A percentile compares a stretch with the other conserved stretches of the same genome.
These are phyloP conservation scores for Cyclotella choctawhatcheeana DNA, from an alignment of 108 stramenopile genomes.

Conservation along the genomic window DNA sequence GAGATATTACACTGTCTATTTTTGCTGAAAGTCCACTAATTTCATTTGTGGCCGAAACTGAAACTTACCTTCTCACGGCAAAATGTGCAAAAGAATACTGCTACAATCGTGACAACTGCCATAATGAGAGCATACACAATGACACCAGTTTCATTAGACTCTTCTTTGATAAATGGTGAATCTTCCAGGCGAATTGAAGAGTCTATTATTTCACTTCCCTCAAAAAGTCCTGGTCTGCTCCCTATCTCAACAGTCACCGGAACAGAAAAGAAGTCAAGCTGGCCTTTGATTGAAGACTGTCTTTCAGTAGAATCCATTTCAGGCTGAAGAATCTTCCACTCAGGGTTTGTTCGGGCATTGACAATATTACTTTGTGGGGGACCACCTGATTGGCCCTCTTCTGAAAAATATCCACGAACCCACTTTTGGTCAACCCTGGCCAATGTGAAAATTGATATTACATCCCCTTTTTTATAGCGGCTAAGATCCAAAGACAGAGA, in stretches of 20 bases:
- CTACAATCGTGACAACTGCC: constrained; percentile 22
- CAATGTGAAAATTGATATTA: constrained; percentile 61
- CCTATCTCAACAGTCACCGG: constrained; percentile 69
- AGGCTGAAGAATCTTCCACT: constrained; percentile 68
- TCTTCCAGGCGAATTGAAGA: constrained; percentile 34
- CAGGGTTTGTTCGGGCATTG: constrained; percentile 88
- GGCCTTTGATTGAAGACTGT: constrained; percentile 77
- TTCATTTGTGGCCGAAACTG: no score
- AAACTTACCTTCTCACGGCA: constrained; percentile 34
- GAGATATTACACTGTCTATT: no score
- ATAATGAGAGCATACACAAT: constrained; percentile 25
- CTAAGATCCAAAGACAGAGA: constrained; percentile 56
- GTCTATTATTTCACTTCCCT: constrained; percentile 23
- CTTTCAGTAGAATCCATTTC: constrained; percentile 12
- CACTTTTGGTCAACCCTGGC: constrained; percentile 78
- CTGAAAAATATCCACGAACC: constrained; percentile 51
- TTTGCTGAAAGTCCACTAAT: no score
- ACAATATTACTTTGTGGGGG: constrained; percentile 87
- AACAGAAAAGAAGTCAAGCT: constrained; percentile 82
- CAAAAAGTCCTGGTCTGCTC: constrained; percentile 31
- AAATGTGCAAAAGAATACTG: constrained; percentile 32
- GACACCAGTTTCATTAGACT: background rate
- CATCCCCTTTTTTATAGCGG: constrained; percentile 51
- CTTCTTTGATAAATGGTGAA: background rate
- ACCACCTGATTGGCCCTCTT: constrained; percentile 25